A percentile compares a stretch with the other conserved stretches of the same genome.
These are phyloP conservation scores for Vigna mungo DNA, from an alignment of 306 rosid genomes.

Conservation along the genomic window DNA sequence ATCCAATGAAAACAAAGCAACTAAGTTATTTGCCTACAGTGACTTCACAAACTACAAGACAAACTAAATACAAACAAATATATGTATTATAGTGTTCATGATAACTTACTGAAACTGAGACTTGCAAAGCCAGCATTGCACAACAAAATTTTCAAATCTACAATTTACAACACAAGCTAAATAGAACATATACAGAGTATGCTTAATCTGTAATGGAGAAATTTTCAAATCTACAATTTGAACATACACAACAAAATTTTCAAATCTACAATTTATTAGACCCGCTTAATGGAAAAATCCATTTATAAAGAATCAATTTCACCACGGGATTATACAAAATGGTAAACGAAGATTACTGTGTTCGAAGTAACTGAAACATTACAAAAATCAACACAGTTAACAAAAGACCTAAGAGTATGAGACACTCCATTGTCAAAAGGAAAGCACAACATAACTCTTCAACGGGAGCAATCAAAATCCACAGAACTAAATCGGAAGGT, in stretches of 20 bases:
- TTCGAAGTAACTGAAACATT: background rate
- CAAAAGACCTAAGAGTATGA: background rate
- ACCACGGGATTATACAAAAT: background rate
- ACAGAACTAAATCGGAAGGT: slow-evolving; percentile 28
- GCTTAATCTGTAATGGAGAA: background rate
- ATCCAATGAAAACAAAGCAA: background rate
- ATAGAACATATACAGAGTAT: background rate
- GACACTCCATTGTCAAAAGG: background rate
- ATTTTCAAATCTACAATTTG: slow-evolving; percentile 29
- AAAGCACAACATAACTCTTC: slow-evolving; percentile 10
- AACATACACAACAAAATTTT: too few relatives aligned
- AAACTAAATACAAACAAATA: background rate
- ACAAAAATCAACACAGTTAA: slow-evolving; percentile 18
- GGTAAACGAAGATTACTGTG: slow-evolving; percentile 28
- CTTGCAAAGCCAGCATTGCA: slow-evolving; percentile 11
- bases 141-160: slow-evolving; percentile 15
- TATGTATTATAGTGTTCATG: background rate
- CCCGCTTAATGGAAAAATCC: slow-evolving; percentile 1
- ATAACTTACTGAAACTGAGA: slow-evolving; percentile 13
- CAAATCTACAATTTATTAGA: slow-evolving; percentile 35
- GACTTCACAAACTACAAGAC: background rate
- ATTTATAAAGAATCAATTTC: slow-evolving; percentile 14
- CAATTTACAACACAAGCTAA: slow-evolving; percentile 22
- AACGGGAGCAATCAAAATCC: slow-evolving; percentile 36
- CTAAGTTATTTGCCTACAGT: background rate